These are phyloP conservation scores for Gaertneriomyces semiglobifer DNA, from an alignment of 192 early-diverging fungal species.

Conservation along the genomic window DNA sequence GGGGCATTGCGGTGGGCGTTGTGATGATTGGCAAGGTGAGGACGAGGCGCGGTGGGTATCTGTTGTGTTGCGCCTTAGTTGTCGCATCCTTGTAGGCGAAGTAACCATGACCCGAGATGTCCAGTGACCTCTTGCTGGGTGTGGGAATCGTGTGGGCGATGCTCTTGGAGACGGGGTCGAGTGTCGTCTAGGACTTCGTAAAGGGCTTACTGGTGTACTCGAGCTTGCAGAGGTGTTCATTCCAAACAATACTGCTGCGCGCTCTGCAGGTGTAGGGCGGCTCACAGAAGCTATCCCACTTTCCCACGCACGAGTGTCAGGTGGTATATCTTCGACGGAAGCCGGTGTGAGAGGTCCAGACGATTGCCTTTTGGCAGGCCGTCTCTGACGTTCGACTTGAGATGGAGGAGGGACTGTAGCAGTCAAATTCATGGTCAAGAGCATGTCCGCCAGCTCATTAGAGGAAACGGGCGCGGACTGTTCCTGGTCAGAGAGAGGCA, in stretches of 20 bases:
- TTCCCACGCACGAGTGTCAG: not conserved
- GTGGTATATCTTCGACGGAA: not conserved
- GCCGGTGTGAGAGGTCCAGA: constrained; percentile 21
- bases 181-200: not conserved
- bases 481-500: constrained; percentile 19
- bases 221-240: not conserved
- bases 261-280: constrained; percentile 11
- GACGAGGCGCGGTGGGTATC: not conserved
- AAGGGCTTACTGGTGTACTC: not conserved
- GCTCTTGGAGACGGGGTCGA: not conserved
- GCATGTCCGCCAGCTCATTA: constrained; percentile 16
- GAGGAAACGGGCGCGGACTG: constrained; percentile 16
- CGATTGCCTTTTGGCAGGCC: constrained; percentile 11
- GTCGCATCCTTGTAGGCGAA: not conserved
- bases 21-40: not conserved
- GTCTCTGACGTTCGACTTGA: not conserved
- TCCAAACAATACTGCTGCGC: constrained; percentile 18
- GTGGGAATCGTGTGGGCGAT: not conserved
- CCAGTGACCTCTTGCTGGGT: not conserved
- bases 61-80: not conserved
- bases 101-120: not conserved
- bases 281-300: not conserved
- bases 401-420: not conserved
- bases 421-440: constrained; percentile 12
- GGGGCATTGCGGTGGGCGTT: not conserved